Base-by-base conservation (phyloP, 495 filamentous ascomycete species). In the Pseudoneurospora amorphoporcata region DNA sequence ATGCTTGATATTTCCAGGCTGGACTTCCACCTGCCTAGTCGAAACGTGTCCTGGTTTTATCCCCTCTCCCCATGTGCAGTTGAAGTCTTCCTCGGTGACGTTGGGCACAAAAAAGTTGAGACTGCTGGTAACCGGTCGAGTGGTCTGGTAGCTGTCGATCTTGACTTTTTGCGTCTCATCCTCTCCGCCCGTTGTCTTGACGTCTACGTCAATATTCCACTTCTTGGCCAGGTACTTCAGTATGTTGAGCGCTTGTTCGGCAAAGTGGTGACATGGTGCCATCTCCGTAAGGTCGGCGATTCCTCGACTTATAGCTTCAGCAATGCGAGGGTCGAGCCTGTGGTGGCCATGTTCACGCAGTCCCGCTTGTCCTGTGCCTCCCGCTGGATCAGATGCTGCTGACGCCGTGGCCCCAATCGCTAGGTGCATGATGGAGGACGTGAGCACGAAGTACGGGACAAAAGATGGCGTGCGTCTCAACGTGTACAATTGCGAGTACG, bases 361-460 rank as follows among this genome's bases (percentile, higher is more conserved):
- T 23, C 78, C 76, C 0, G 58, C 40, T 5, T 73, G 72, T 19
- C 77, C 74, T 14, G 39, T 35, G 10, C 38, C 68, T 19, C 41
- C 43, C 14, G 17, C 47, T 7, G 70, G 17, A 3, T 58, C 41
- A 10, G 76, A 69, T 9, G 69, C 39, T 35, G 68, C 74, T 9
- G 76, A 65, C 17, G 69, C 17, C 1, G 77, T 79, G 2, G 83
- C 83, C 10, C 80, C 83, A 68, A 86, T 77, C n/a, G 84, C 83
- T 4, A 90, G 83, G 71, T 91, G 88, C 77, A 88, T 86, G 47
- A 89, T 88, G 39, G 80, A 81, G 1, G 86, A 84, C 8, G 88
- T 87, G 40, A 90, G 82, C 17, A 90, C 85, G 43, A 90, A 87
- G 70, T 88, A 88, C 0, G 87, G 87, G 6, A 89, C 85, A 45